These are phyloP conservation scores for Aspergillus sp. DNA, from an alignment of 2,329 filamentous ascomycete species.

Conservation along the genomic window DNA sequence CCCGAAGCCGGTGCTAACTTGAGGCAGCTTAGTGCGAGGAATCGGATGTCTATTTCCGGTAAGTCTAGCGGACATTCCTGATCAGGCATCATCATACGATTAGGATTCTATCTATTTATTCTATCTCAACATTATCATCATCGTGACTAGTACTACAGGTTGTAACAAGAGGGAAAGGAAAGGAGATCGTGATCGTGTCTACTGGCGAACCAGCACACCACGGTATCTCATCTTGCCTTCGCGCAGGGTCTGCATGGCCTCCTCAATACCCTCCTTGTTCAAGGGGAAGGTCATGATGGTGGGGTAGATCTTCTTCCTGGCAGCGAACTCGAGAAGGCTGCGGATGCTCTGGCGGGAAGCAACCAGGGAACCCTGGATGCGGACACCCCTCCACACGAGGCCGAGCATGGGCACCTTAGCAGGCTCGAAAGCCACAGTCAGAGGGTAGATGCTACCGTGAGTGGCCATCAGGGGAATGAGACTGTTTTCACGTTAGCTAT, in stretches of 20 bases:
- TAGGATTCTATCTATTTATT: not conserved
- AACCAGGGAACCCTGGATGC: slow-evolving; percentile 63
- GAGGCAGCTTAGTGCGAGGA: too few relatives aligned
- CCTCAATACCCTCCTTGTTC: slow-evolving; percentile 49
- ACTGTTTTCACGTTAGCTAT: not conserved
- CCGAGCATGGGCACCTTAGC: slow-evolving; percentile 43
- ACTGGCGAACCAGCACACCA: slow-evolving; percentile 1
- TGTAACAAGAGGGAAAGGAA: not conserved
- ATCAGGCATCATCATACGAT: not conserved
- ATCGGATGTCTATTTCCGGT: too few relatives aligned
- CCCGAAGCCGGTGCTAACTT: too few relatives aligned
- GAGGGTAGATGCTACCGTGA: slow-evolving; percentile 31
- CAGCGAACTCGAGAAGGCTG: slow-evolving; percentile 66
- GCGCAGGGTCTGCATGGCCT: slow-evolving; percentile 50
- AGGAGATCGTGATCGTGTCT: not conserved
- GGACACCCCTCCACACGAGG: slow-evolving; percentile 56
- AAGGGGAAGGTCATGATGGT: slow-evolving; percentile 66
- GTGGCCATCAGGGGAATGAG: slow-evolving; percentile 29
- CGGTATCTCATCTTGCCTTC: slow-evolving; percentile 50
- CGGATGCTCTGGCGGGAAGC: slow-evolving; percentile 64
- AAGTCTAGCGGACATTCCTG: not conserved
- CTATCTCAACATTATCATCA: not conserved
- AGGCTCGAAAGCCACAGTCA: slow-evolving; percentile 28
- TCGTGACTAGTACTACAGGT: not conserved
- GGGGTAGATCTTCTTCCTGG: slow-evolving; percentile 61